Conservation (phyloP, 495 filamentous ascomycete genomes). For the Aspergillus incahuasiensis region DNA sequence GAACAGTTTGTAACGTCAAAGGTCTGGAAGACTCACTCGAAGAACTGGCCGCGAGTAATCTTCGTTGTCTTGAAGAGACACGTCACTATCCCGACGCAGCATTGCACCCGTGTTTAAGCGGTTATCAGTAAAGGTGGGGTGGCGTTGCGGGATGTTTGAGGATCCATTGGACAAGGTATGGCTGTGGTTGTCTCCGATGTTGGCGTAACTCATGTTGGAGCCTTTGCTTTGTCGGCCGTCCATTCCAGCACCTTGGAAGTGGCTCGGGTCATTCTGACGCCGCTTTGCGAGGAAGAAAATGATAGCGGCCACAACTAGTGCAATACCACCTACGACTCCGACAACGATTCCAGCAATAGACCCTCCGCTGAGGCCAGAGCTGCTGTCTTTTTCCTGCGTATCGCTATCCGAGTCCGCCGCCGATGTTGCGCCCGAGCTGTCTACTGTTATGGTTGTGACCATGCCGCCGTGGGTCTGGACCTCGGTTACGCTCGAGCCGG, state of each 20-base stretch:
- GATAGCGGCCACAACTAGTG: conserved; percentile 31
- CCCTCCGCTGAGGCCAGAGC: conserved; percentile 30
- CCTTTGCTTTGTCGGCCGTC: conserved; percentile 42
- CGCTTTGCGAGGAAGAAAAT: conserved; percentile 43
- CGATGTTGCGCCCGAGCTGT: conserved; percentile 33
- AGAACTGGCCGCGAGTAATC: conserved; percentile 56
- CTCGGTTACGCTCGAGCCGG: conserved; percentile 33
- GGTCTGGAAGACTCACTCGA: conserved; percentile 34
- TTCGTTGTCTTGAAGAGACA: conserved; percentile 52
- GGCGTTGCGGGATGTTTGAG: conserved; percentile 22
- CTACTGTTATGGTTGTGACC: conserved; percentile 50
- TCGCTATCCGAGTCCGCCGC: conserved; percentile 13
- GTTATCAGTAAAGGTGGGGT: conserved; percentile 40
- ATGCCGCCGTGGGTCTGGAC: conserved; percentile 34
- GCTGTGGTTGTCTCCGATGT: conserved; percentile 38
- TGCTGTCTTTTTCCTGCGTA: conserved; percentile 12
- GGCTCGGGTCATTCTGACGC: conserved; percentile 29
- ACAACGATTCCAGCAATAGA: conserved; percentile 48
- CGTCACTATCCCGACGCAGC: conserved; percentile 44
- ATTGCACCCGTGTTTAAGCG: conserved; percentile 41
- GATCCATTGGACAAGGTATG: conserved; percentile 32
- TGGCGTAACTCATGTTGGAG: conserved; percentile 45
- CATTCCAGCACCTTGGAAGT: conserved; percentile 28
- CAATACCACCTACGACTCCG: conserved; percentile 44
- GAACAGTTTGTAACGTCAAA: neutral